Conservation (phyloP, 352 stramenopile species). For the Elongisporangium undulatum region DNA sequence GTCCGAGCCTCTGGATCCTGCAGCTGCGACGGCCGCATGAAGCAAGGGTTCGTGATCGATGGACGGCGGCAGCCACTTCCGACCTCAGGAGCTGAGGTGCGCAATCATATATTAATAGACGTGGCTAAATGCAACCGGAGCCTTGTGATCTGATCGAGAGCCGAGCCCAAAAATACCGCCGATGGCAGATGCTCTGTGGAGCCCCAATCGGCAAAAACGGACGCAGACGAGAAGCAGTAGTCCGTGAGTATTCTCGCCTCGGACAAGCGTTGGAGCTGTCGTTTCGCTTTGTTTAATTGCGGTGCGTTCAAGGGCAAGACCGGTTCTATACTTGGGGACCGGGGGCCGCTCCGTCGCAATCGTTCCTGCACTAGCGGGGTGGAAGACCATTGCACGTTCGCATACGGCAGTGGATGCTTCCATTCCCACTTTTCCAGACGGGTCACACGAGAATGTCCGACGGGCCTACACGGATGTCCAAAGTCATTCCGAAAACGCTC, state of each 20-base stretch:
- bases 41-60: neutral
- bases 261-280: neutral
- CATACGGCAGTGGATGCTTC: conserved; percentile 34
- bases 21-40: too few relatives aligned
- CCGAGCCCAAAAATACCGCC: neutral
- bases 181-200: neutral
- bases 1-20: neutral
- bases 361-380: neutral
- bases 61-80: too few relatives aligned
- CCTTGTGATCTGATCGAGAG: neutral
- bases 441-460: conserved; percentile 76
- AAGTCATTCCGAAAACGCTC: conserved; percentile 60
- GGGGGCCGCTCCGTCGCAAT: neutral
- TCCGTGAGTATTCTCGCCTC: neutral
- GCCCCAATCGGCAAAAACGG: neutral
- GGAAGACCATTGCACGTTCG: neutral
- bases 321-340: neutral
- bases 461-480: conserved; percentile 58
- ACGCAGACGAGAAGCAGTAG: neutral
- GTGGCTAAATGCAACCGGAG: neutral
- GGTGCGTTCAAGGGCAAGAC: neutral
- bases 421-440: conserved; percentile 73
- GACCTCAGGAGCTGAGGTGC: neutral
- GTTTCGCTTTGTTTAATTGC: neutral
- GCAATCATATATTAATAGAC: neutral